Percentiles rank a stretch among this genome's conserved stretches.
These are phyloP conservation scores for Passiflora organensis DNA, from an alignment of 345 rosid species.

Conservation along the genomic window DNA sequence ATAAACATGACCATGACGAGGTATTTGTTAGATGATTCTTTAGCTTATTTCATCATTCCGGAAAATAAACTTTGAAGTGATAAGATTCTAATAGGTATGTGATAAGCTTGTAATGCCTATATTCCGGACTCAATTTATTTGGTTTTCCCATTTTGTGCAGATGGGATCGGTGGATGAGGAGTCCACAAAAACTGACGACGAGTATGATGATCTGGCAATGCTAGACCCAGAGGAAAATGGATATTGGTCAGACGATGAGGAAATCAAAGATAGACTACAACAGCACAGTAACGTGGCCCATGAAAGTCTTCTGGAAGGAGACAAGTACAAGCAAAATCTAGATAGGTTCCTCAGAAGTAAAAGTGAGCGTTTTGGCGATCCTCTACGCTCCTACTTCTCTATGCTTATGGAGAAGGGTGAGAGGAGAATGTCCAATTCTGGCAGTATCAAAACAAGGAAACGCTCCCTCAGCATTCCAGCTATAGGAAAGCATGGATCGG, in stretches of 20 bases:
- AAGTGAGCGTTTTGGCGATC: slow-evolving; percentile 41
- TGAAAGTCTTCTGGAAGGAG: slow-evolving; percentile 23
- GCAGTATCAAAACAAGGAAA: slow-evolving; percentile 42
- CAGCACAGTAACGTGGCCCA: slow-evolving; percentile 11
- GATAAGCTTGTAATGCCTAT: not conserved
- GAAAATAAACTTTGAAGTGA: too few relatives aligned
- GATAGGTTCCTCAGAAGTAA: slow-evolving; percentile 45
- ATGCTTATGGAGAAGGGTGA: slow-evolving; percentile 40
- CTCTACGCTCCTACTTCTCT: slow-evolving; percentile 41
- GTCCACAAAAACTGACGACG: slow-evolving; percentile 90
- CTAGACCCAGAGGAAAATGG: slow-evolving; percentile 53
- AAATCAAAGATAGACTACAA: slow-evolving; percentile 26
- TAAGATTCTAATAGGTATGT: not conserved
- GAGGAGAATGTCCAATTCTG: slow-evolving; percentile 23
- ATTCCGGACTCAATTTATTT: not conserved
- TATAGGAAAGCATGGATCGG: slow-evolving; percentile 44
- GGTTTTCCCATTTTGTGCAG: slow-evolving; percentile 30
- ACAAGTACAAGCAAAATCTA: slow-evolving; percentile 55
- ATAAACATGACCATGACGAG: slow-evolving; percentile 64
- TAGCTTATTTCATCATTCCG: not conserved
- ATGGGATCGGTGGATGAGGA: slow-evolving; percentile 98
- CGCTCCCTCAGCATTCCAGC: slow-evolving; percentile 89
- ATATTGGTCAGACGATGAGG: slow-evolving; percentile 57
- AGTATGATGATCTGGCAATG: slow-evolving; percentile 96
- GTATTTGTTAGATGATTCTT: too few relatives aligned